Evolutionary conservation across 805 yeast species (phyloP), one percentile per base, ranked within the genome.

Genomic region (Candida sithepensis): DNA sequence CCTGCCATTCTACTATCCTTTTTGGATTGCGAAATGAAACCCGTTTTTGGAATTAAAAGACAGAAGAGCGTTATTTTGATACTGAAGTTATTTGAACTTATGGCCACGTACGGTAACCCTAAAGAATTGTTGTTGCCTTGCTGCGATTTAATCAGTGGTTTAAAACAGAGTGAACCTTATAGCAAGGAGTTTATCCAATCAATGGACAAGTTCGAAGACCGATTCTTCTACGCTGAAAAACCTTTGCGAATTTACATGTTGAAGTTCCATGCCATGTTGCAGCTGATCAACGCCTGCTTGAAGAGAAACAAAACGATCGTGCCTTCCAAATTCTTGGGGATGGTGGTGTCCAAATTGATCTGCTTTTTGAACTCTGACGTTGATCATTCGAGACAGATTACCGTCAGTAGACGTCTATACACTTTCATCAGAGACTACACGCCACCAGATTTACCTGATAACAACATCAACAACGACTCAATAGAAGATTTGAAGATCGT

Each of bases 281-380:
- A 90, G 67, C 70, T 89, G 45, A 66, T 87, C 45, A 72, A 69
- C 16, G 71, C 80, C 39, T 77, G 82, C 38, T 61, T 87, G 57
- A 78, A 75, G 53, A 70, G 83, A 48, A 83, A 88, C 50, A 69
- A 72, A 34, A 86, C 96, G 0, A 62, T 79, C 18, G 82, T 84
- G 59, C 97, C 97, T 7, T 85, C 96, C 0, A 79, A 85, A 51
- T 90, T 87, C 59, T 68, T 91, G 41, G 75, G 85, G 1, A 84
- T 88, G 77, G 79, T 84, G 0, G 75, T 82, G 0, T 62, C 85
- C 1, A 73, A 89, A 0, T 63, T 83, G 33, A 66, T 84, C 44
- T 80, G 80, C 42, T 74, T 79, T 30, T 61, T 80, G 14, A 69
- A 73, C 30, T 52, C 62, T 8, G 79, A 81, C 51, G 60, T 67